A percentile compares a stretch with the other conserved stretches of the same genome.
Conservation (phyloP, 441 rosid genomes). For the Jatropha podagrica region DNA sequence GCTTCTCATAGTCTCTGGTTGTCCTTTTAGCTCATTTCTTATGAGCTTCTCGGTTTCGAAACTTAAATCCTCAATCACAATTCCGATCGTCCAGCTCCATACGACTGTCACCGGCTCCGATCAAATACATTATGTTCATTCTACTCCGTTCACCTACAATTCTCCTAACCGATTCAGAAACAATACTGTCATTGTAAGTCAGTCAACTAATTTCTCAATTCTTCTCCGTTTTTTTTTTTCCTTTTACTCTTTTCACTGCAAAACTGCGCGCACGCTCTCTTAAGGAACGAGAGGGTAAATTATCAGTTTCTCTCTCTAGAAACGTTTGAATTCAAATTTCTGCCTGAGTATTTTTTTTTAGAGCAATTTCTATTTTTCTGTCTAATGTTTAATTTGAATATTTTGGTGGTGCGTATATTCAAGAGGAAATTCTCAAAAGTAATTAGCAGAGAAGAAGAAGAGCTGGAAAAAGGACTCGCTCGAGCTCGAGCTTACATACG, state of each 20-base stretch:
- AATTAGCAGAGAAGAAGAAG: slow-evolving; percentile 31
- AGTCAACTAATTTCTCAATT: neutral
- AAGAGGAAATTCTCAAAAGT: slow-evolving; percentile 42
- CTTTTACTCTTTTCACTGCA: too few relatives aligned
- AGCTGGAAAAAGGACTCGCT: slow-evolving; percentile 57
- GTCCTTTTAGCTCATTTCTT: neutral
- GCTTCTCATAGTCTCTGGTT: neutral
- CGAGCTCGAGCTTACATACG: slow-evolving; percentile 70
- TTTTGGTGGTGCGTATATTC: neutral
- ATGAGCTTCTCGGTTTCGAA: slow-evolving; percentile 13
- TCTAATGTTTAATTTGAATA: neutral
- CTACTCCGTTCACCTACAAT: neutral
- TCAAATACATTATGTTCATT: slow-evolving; percentile 26
- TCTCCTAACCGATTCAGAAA: slow-evolving; percentile 15
- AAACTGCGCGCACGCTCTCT: too few relatives aligned
- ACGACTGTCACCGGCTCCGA: slow-evolving; percentile 26
- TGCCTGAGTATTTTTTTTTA: neutral
- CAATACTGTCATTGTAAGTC: slow-evolving; percentile 18
- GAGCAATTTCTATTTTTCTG: neutral
- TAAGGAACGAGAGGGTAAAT: too few relatives aligned
- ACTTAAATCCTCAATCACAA: slow-evolving; percentile 16
- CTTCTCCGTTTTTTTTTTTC: too few relatives aligned
- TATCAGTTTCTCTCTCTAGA: slow-evolving; percentile 1
- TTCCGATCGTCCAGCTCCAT: slow-evolving; percentile 30
- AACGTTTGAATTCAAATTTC: neutral